Base-by-base conservation (phyloP, 441 rosid genomes). In the Sinapis alba region DNA sequence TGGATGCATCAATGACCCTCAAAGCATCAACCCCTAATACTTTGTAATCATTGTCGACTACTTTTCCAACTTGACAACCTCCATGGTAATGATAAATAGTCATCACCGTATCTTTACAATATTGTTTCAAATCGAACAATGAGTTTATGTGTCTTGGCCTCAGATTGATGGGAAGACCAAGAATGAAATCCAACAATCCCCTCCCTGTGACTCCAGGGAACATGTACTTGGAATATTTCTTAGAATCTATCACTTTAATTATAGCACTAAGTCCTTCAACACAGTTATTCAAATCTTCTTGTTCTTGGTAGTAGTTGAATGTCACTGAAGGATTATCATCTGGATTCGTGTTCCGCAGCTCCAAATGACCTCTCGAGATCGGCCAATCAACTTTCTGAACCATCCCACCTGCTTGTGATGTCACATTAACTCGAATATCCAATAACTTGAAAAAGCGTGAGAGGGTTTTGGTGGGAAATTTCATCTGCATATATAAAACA, bases 1-100 rank as follows among this genome's bases (percentile, higher is more conserved):
- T 84, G 5, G 90, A 87, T 0, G 81, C 87, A 72, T 87, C 88
- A 26, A 87, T 38, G 4, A 87, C 83, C 59, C 89, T 76, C 11
- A 84, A 57, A 10, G 64, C 71, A 77, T 86, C 84, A 21, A 84
- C 67, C 12, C 90, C 87, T 8, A 71, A 18, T 26, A 87, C 88
- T 64, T 51, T 85, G 57, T 82, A 81, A 61, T 85, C 79, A 0
- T 54, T 65, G 69, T 84, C 83, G 1, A 85, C 85, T 15, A 87
- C 90, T 10, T 63, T 72, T 8, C 83, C 84, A 1, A 82, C 78
- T 45, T 80, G 85, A 51, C 89, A 85, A 8, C 89, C 90, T 20
- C 89, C 89, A 57, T 87, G 90, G 20, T 85, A 87, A 47, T 87
- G 90, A 85, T 86, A 87, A 38, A 85, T 81, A 11, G 85, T 85